phyloP scores from a whole-genome alignment of 306 rosid species.

The Alnus glutinosa region DNA sequence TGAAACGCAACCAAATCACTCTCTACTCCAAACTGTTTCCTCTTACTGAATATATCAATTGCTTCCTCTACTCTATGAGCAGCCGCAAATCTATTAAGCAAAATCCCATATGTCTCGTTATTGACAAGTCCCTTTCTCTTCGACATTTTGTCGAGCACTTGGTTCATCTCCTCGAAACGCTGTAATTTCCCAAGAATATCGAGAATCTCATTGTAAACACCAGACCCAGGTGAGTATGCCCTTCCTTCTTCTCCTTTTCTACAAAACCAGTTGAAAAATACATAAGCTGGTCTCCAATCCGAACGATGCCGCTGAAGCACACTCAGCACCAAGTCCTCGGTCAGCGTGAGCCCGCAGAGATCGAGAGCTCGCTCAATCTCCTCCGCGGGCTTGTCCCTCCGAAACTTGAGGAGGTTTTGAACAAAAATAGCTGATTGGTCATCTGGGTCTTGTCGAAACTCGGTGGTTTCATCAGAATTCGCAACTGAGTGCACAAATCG shows the following conservation, averaged over 20 bases:
- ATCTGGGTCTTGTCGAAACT: slow-evolving; percentile 12
- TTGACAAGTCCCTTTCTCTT: slow-evolving; percentile 46
- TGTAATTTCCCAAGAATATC: slow-evolving; percentile 60
- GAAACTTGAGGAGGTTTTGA: slow-evolving; percentile 62
- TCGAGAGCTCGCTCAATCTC: slow-evolving; percentile 61
- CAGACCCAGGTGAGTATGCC: slow-evolving; percentile 39
- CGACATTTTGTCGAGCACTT: slow-evolving; percentile 75
- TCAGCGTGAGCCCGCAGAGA: slow-evolving; percentile 39
- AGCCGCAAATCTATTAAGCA: slow-evolving; percentile 55
- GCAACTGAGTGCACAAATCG: slow-evolving; percentile 37
- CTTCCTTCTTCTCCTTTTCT: slow-evolving; percentile 17
- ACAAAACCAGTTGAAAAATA: slow-evolving; percentile 69
- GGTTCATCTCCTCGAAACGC: slow-evolving; percentile 50
- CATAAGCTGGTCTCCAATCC: slow-evolving; percentile 68
- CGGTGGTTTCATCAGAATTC: slow-evolving; percentile 10
- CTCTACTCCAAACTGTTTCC: slow-evolving; percentile 55
- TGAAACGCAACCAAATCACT: slow-evolving; percentile 49
- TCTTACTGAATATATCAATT: slow-evolving; percentile 39
- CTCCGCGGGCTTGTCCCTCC: slow-evolving; percentile 54
- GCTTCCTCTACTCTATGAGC: slow-evolving; percentile 74
- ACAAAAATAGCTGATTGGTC: slow-evolving; percentile 36
- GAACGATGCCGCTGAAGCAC: slow-evolving; percentile 64
- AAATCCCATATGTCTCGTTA: slow-evolving; percentile 41
- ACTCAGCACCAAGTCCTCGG: slow-evolving; percentile 51
- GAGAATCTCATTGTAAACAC: slow-evolving; percentile 53